These are phyloP conservation scores for Teratosphaeria nubilosa DNA, from an alignment of 2,329 filamentous ascomycete species.

Conservation along the genomic window DNA sequence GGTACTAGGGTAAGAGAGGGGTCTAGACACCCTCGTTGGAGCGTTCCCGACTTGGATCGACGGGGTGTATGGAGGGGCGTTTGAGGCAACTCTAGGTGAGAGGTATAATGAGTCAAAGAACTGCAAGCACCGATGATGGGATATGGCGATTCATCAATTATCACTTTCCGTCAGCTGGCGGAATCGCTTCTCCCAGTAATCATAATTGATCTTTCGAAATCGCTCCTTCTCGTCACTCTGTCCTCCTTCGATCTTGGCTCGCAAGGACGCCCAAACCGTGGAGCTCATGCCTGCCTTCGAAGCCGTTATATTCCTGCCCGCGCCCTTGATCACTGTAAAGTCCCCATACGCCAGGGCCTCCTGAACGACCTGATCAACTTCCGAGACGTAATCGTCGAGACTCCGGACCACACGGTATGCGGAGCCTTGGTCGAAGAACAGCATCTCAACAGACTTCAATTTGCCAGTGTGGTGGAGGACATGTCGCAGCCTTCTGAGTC, in stretches of 20 bases:
- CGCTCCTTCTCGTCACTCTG: not conserved
- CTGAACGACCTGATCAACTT: not conserved
- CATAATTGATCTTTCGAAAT: not conserved
- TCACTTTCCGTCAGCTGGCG: not conserved
- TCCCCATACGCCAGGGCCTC: not conserved
- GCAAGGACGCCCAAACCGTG: not conserved
- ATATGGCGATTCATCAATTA: not conserved
- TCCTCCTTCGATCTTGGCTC: not conserved
- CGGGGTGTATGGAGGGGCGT: too few relatives aligned
- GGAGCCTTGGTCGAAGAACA: not conserved
- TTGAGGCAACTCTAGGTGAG: too few relatives aligned
- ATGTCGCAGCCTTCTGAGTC: not conserved
- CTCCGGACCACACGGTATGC: not conserved
- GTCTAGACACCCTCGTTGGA: too few relatives aligned
- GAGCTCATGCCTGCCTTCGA: not conserved
- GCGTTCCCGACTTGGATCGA: too few relatives aligned
- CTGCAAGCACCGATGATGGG: too few relatives aligned
- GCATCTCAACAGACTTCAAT: not conserved
- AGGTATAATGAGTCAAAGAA: too few relatives aligned
- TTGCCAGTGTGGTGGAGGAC: not conserved
- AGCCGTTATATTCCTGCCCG: not conserved
- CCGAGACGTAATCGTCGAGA: not conserved
- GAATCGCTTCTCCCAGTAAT: not conserved
- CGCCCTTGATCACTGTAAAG: not conserved
- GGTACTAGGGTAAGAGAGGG: too few relatives aligned